Base-by-base conservation (phyloP, 2,329 filamentous ascomycete genomes). In the Bipolaris gigantea region DNA sequence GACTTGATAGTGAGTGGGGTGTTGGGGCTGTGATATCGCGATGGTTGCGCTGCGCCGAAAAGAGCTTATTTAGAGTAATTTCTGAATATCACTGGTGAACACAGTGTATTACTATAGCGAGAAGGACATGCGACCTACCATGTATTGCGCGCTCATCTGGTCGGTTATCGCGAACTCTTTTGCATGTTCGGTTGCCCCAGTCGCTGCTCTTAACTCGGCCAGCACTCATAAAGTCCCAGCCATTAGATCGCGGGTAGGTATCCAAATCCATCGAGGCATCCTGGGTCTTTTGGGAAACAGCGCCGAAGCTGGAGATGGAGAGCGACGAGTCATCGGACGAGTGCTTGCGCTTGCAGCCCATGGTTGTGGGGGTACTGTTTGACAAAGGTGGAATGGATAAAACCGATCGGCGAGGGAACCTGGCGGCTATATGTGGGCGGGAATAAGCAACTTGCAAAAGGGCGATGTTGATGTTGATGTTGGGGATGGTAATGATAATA, bases 271-370 rank as follows among this genome's bases (percentile, higher is more conserved):
- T 70, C 38, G 63, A 40, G 34, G 48, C 56, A 48, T 63, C 50
- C 45, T 58, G 58, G 44, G 57, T 44, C 21, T 64, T 59, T 2
- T 62, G 59, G 10, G 63, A 56, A 4, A 70, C 30, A 50, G 69
- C 40, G 50, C 67, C 63, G 53, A 71, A 69, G 68, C 71, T 75
- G 53, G 73, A 74, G 33, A 75, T 71, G 39, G 78, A 76, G 33
- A 77, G 66, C 16, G 79, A 76, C 15, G 81, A 78, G 58, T 79
- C 76, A 38, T 74, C 69, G 40, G 63, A 60, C 32, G 81, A 83
- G 40, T 82, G 81, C 69, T 85, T 86, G 66, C 83, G 82, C 70
- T 86, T 86, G 69, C 81, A 73, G 19, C 76, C 75, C 83, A 85
- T 85, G 46, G 33, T 61, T 39, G 25, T 10, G 13, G 23, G 7